Evolutionary conservation across 345 rosid genomes (phyloP).

Genomic region (Hibiscus mutabilis): DNA sequence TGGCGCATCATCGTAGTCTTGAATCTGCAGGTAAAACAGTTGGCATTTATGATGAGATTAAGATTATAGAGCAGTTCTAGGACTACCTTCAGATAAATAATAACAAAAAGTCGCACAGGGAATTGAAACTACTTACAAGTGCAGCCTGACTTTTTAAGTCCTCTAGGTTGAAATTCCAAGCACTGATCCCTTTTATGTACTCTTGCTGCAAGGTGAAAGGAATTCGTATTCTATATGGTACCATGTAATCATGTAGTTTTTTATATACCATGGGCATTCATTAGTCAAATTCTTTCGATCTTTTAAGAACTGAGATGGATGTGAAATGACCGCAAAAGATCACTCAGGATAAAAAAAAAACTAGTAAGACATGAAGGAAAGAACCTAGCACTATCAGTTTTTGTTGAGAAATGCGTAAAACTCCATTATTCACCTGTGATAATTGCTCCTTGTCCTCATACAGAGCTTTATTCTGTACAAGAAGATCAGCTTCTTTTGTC

Average conservation of each 20-base stretch:
- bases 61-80: conserved; percentile 4
- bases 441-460: conserved; percentile 75
- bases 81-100: background rate
- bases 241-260: background rate
- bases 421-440: conserved; percentile 61
- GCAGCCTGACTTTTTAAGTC: conserved; percentile 96
- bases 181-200: conserved; percentile 89
- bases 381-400: background rate
- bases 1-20: conserved; percentile 47
- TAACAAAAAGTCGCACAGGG: background rate
- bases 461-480: conserved; percentile 74
- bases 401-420: background rate
- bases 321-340: background rate
- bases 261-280: background rate
- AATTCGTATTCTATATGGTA: background rate
- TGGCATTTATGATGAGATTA: conserved; percentile 7
- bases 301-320: background rate
- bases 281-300: background rate
- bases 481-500: conserved; percentile 88
- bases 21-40: conserved; percentile 54
- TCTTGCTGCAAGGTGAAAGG: conserved; percentile 66
- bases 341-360: background rate
- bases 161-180: conserved; percentile 94
- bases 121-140: conserved; percentile 44
- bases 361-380: background rate